phyloP scores from a whole-genome alignment of 257 asterid genomes.

The Nicotiana benthamiana region DNA sequence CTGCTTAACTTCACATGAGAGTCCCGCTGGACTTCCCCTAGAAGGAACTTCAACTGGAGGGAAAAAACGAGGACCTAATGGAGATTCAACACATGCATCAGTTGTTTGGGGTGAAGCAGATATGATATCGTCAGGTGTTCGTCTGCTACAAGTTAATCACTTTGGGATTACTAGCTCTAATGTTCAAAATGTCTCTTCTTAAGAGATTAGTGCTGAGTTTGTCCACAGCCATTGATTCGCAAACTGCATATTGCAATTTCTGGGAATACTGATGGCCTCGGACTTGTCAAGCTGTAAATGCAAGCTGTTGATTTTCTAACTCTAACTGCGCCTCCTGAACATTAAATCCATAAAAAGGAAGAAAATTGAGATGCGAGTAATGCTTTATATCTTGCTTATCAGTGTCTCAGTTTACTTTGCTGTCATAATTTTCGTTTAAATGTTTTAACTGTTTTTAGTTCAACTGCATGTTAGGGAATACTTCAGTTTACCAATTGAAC shows the following conservation, averaged over 20 bases:
- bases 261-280: not conserved
- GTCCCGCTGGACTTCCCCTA: conserved; percentile 44
- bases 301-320: not conserved
- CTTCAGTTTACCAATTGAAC: not conserved
- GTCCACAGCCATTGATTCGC: not conserved
- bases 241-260: not conserved
- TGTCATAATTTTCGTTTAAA: not conserved
- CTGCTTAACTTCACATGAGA: conserved; percentile 73
- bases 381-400: not conserved
- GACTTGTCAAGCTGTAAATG: conserved; percentile 4
- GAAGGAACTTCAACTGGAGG: conserved; percentile 52
- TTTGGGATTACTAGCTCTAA: conserved; percentile 27
- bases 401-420: not conserved
- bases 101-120: conserved; percentile 48
- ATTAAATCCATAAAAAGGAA: not conserved
- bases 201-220: not conserved
- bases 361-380: not conserved
- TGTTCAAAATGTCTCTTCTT: conserved; percentile 6
- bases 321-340: not conserved
- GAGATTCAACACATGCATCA: conserved; percentile 39
- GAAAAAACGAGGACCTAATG: conserved; percentile 32
- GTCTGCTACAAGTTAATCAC: conserved; percentile 27
- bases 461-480: not conserved
- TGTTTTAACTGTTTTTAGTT: not conserved
- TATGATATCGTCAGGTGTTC: conserved; percentile 31